A percentile compares a stretch with the other conserved stretches of the same genome.
phyloP scores from a whole-genome alignment of 352 stramenopile species.

The Hyaloperonospora arabidopsidis region DNA sequence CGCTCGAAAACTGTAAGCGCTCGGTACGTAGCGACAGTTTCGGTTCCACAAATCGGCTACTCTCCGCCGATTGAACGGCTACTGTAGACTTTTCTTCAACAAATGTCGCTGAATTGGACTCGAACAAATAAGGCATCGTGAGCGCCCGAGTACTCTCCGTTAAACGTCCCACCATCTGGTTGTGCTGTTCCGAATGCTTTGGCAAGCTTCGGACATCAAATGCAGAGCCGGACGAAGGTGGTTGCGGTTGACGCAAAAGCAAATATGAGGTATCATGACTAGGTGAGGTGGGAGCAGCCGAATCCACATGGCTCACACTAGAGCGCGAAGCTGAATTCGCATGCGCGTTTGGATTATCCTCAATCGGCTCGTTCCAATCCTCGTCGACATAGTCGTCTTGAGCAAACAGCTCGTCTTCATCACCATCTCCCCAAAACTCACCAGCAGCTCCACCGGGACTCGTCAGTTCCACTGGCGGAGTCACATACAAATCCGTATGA shows the following conservation, averaged over 20 bases:
- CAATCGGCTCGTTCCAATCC: constrained; percentile 29
- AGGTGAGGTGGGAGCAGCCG: constrained; percentile 1
- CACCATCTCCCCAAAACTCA: constrained; percentile 58
- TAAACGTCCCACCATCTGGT: constrained; percentile 1
- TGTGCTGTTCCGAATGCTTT: constrained; percentile 6
- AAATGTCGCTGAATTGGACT: constrained; percentile 1
- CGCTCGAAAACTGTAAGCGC: constrained; percentile 21
- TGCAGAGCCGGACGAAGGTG: background rate
- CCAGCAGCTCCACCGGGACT: constrained; percentile 31
- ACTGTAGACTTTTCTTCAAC: background rate
- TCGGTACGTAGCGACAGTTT: constrained; percentile 7
- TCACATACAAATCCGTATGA: constrained; percentile 7
- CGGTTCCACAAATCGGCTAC: constrained; percentile 7
- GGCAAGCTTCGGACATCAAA: constrained; percentile 1
- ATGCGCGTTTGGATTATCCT: constrained; percentile 7
- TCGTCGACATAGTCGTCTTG: constrained; percentile 46
- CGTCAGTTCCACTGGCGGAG: constrained; percentile 24
- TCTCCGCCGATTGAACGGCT: constrained; percentile 4
- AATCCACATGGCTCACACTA: constrained; percentile 9
- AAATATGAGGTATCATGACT: constrained; percentile 11
- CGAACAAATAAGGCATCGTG: constrained; percentile 1
- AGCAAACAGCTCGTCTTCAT: constrained; percentile 53
- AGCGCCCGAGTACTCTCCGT: constrained; percentile 1
- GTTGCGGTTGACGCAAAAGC: constrained; percentile 8
- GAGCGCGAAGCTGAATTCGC: constrained; percentile 21